Evolutionary conservation across 768 basidiomycete species (phyloP).

Genomic region (Lactarius vividus): DNA sequence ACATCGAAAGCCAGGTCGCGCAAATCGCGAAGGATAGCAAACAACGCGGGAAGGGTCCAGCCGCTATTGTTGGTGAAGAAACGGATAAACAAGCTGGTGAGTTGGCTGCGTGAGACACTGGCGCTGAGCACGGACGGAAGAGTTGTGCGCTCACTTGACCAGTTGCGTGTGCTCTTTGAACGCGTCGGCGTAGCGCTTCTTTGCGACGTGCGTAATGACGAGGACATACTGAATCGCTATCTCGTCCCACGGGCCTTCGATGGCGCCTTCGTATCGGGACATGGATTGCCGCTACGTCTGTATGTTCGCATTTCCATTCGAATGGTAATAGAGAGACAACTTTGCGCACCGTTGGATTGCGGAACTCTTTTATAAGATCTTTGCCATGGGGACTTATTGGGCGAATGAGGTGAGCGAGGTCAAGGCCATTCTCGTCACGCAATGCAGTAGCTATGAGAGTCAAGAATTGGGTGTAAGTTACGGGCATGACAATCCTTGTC

Average conservation of each 20-base stretch:
- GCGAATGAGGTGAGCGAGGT: constrained; percentile 70
- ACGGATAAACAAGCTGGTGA: constrained; percentile 62
- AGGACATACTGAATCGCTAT: constrained; percentile 81
- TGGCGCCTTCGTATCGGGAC: constrained; percentile 54
- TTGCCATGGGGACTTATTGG: constrained; percentile 78
- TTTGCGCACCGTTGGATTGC: constrained; percentile 48
- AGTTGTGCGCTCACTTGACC: constrained; percentile 56
- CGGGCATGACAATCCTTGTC: constrained; percentile 18
- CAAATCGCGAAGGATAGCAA: constrained; percentile 76
- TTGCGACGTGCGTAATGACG: constrained; percentile 67
- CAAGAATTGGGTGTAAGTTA: constrained; percentile 58
- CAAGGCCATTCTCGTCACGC: constrained; percentile 59
- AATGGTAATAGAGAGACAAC: not conserved
- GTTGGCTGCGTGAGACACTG: constrained; percentile 5
- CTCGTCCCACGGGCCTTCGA: constrained; percentile 81
- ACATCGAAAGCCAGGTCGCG: constrained; percentile 86
- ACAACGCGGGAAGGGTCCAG: constrained; percentile 84
- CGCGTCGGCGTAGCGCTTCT: constrained; percentile 64
- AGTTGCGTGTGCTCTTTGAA: constrained; percentile 79
- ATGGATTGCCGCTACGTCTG: constrained; percentile 33
- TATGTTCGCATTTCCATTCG: constrained; percentile 8
- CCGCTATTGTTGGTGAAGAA: constrained; percentile 79
- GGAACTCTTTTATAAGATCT: constrained; percentile 68
- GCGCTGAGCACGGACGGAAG: not conserved
- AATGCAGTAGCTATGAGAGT: constrained; percentile 61